These are phyloP conservation scores for Musa balbisiana DNA, from an alignment of 202 grass and related monocot genomes.

Conservation along the genomic window DNA sequence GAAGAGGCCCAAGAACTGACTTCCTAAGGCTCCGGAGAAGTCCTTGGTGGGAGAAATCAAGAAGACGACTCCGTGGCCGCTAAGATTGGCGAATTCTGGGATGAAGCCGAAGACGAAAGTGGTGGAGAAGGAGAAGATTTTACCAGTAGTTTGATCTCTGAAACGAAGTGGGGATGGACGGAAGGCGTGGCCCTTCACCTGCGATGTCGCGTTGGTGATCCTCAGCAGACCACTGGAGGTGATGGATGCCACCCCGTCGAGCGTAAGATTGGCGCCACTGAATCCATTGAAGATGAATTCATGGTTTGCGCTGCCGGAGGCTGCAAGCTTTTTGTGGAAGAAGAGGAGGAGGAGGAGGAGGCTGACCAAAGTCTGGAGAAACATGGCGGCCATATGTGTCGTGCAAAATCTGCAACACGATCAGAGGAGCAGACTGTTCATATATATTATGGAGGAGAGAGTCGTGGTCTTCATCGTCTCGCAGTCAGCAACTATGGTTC, in stretches of 20 bases:
- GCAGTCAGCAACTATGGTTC: too few species aligned
- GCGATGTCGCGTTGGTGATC: conserved; percentile 25
- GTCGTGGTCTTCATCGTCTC: too few species aligned
- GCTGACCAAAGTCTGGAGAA: background rate
- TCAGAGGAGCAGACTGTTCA: too few species aligned
- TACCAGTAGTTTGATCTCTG: conserved; percentile 13
- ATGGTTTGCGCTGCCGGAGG: background rate
- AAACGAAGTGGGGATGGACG: conserved; percentile 5
- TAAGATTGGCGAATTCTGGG: conserved; percentile 31
- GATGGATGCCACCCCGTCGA: conserved; percentile 19
- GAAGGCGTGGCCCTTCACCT: conserved; percentile 20
- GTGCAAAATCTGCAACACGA: too few species aligned
- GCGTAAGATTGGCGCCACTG: conserved; percentile 6
- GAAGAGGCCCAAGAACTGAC: conserved; percentile 36
- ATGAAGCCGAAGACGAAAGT: conserved; percentile 58
- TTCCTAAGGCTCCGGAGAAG: conserved; percentile 34
- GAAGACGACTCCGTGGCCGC: conserved; percentile 57
- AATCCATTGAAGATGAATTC: conserved; percentile 28
- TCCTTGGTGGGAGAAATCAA: conserved; percentile 27
- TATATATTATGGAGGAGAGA: too few species aligned
- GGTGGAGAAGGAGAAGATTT: conserved; percentile 52
- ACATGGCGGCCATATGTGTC: background rate
- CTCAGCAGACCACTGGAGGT: conserved; percentile 22
- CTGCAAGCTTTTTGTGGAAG: background rate
- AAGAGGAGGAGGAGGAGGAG: background rate